Evolutionary conservation across 2,329 filamentous ascomycete species (phyloP).

Genomic region (Furcasterigmium sp.): DNA sequence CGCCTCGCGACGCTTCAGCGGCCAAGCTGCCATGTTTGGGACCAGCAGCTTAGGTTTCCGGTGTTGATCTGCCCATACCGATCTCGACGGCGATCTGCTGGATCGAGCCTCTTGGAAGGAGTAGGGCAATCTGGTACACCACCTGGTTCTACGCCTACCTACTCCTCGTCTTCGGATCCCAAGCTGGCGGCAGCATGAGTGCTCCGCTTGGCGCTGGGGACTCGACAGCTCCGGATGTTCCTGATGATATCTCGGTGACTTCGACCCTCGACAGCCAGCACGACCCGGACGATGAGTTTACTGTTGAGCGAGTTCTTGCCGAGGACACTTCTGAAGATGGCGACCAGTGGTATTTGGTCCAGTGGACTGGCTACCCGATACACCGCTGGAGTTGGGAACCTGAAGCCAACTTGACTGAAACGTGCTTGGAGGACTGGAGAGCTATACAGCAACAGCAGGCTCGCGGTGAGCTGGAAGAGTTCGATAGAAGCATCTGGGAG

Average conservation of each 20-base stretch:
- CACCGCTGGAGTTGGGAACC: slow-evolving; percentile 46
- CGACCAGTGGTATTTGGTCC: slow-evolving; percentile 24
- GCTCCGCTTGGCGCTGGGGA: not conserved
- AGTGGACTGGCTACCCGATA: slow-evolving; percentile 30
- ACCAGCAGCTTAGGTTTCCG: too few species aligned
- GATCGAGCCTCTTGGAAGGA: too few species aligned
- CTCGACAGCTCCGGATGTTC: not conserved
- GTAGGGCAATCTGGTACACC: too few species aligned
- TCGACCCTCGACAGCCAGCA: slow-evolving; percentile 25
- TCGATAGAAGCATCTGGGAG: slow-evolving; percentile 29
- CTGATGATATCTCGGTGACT: slow-evolving; percentile 23
- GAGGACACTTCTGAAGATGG: slow-evolving; percentile 27
- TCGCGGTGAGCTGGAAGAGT: slow-evolving; percentile 24
- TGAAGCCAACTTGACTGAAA: slow-evolving; percentile 30
- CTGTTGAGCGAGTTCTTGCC: slow-evolving; percentile 46
- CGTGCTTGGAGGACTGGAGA: slow-evolving; percentile 37
- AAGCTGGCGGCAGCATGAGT: not conserved
- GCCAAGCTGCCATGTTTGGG: too few species aligned
- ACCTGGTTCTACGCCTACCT: too few species aligned
- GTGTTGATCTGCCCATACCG: too few species aligned
- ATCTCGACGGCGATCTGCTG: too few species aligned
- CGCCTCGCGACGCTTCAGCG: too few species aligned
- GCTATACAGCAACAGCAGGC: slow-evolving; percentile 29
- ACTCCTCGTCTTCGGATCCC: too few species aligned
- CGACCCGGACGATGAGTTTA: slow-evolving; percentile 39